Conservation (phyloP, 164 flowering plant genomes). For the Nelumbo lutea region DNA sequence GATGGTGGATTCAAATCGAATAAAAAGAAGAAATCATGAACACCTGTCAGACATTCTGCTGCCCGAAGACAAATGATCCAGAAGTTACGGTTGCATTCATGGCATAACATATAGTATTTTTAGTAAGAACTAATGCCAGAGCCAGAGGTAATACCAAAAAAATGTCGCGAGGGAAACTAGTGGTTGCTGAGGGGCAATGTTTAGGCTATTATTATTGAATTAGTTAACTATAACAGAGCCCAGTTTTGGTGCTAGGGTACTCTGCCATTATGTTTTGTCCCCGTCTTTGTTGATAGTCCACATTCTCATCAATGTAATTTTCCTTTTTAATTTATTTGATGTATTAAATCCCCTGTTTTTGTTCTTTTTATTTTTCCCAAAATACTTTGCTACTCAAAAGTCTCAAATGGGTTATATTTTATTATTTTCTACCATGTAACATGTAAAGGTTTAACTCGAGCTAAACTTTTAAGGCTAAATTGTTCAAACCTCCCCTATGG, state of each 20-base stretch:
- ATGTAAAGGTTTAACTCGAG: too few relatives aligned
- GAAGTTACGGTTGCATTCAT: background rate
- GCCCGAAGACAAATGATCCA: background rate
- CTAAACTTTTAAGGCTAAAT: too few relatives aligned
- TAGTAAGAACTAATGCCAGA: background rate
- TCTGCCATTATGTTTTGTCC: background rate
- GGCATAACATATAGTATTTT: background rate
- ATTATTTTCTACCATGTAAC: too few relatives aligned
- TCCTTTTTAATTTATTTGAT: background rate
- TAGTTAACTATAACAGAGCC: background rate
- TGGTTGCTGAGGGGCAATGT: background rate
- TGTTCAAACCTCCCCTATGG: too few relatives aligned
- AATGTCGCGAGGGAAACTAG: background rate
- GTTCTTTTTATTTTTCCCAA: too few relatives aligned
- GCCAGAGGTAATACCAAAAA: background rate
- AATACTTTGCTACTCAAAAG: too few relatives aligned
- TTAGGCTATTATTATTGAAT: background rate
- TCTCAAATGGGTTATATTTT: too few relatives aligned
- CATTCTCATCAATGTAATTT: background rate
- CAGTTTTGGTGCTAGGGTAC: background rate
- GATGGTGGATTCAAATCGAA: conserved; percentile 41
- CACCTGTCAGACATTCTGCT: background rate
- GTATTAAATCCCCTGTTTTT: too few relatives aligned
- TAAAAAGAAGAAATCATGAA: conserved; percentile 50
- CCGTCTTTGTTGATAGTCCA: background rate